Evolutionary conservation across 129 eudicot genomes (phyloP).

Genomic region (Centaurea solstitialis): DNA sequence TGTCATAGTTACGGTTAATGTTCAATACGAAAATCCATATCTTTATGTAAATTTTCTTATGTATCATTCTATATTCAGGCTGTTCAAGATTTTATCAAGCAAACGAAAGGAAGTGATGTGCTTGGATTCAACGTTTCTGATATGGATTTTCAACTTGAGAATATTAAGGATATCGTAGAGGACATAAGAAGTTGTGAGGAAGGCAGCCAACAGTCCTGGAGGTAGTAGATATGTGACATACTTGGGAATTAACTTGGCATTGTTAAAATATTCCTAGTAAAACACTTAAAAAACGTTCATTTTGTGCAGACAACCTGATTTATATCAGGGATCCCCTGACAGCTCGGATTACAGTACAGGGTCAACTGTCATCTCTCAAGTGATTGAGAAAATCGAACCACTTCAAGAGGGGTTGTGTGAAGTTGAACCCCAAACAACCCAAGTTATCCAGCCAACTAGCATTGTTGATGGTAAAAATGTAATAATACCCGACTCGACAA

Average conservation of each 20-base stretch:
- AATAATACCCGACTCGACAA: conserved; percentile 25
- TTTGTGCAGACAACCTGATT: conserved; percentile 69
- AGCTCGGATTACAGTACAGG: conserved; percentile 97
- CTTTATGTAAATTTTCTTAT: no score
- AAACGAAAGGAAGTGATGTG: conserved; percentile 58
- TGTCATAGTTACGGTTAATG: background rate
- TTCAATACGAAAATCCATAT: no score
- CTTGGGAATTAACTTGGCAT: conserved; percentile 2
- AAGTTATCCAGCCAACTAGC: conserved; percentile 24
- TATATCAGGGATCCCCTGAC: conserved; percentile 71
- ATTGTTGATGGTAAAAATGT: conserved; percentile 32
- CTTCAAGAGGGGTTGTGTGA: conserved; percentile 44
- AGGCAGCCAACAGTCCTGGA: conserved; percentile 69
- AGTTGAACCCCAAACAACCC: conserved; percentile 36
- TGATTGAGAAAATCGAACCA: conserved; percentile 44
- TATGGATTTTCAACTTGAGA: conserved; percentile 52
- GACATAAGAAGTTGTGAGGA: conserved; percentile 57
- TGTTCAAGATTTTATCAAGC: conserved; percentile 70
- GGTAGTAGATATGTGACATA: conserved; percentile 45
- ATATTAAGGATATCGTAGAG: conserved; percentile 55
- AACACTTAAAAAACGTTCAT: conserved; percentile 7
- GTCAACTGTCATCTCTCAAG: conserved; percentile 58
- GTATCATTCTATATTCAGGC: conserved; percentile 46
- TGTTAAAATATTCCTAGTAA: background rate
- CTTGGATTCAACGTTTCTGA: conserved; percentile 42